Base-by-base conservation (phyloP, 345 rosid genomes). In the Excoecaria agallocha region DNA sequence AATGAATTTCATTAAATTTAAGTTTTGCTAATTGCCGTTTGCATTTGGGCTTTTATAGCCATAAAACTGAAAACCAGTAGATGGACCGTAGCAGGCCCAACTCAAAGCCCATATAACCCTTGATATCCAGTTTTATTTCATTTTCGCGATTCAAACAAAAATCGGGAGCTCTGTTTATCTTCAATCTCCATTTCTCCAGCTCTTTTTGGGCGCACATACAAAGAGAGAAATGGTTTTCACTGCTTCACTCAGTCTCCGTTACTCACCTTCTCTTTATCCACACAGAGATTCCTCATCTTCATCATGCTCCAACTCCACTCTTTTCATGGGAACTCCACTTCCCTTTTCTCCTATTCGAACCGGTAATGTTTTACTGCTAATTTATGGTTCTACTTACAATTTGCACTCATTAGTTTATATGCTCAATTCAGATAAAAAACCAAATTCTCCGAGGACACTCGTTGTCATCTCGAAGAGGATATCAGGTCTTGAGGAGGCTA, bases 401-500 rank as follows among this genome's bases (percentile, higher is more conserved):
- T 24, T 58, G 3, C 9, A 9, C 63, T 25, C 16, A 24, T 69
- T 43, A 43, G 13, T 6, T 35, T 43, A 4, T 61, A 73, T 55
- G 12, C 58, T 69, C 13, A 68, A n/a, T 82, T 56, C 75, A 87
- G 96, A 81, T 55, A 73, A 75, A 22, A 73, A 56, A 9, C 66
- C 72, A 43, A 19, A 24, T 51, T 58, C 71, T 69, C 77, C 48
- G 0, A 79, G 71, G 38, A 78, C 50, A 39, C 80, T 86, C 48
- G 68, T 84, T 8, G 77, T 91, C 15, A 82, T 67, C 48, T 82
- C 88, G 49, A 91, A 74, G 87, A 89, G 72, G 78, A 15, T 87
- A 4, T 89, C 87, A 12, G 90, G 89, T 3, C 69, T 91, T 66
- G 93, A 91, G 73, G 95, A 92, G 80, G 90, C 90, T 74, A 76